A percentile compares a stretch with the other conserved stretches of the same genome.
These are phyloP conservation scores for Epichloe hybrida DNA, from an alignment of 2,329 filamentous ascomycete genomes.

Conservation along the genomic window DNA sequence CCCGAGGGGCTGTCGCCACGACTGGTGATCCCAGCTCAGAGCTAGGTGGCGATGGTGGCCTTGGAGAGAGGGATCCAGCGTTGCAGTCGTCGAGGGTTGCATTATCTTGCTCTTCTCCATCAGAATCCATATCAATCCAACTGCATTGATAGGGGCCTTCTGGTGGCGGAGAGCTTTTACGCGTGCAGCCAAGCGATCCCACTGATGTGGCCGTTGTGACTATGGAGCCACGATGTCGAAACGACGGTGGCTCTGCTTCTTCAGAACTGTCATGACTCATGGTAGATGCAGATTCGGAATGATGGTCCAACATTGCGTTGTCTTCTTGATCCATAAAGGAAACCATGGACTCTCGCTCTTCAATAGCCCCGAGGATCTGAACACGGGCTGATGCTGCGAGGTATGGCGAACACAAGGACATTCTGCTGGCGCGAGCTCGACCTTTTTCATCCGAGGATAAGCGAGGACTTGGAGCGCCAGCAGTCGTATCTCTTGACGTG, in stretches of 20 bases:
- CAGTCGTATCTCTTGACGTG: slow-evolving; percentile 36
- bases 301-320: slow-evolving; percentile 10
- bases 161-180: slow-evolving; percentile 9
- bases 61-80: slow-evolving; percentile 13
- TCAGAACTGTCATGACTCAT: slow-evolving; percentile 18
- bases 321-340: slow-evolving; percentile 19
- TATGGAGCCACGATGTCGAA: slow-evolving; percentile 21
- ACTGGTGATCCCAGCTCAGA: slow-evolving; percentile 5
- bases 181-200: slow-evolving; percentile 15
- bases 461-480: slow-evolving; percentile 29
- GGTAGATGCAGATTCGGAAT: slow-evolving; percentile 21
- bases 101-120: slow-evolving; percentile 15
- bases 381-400: slow-evolving; percentile 17
- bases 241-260: slow-evolving; percentile 19
- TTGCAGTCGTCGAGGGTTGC: slow-evolving; percentile 3
- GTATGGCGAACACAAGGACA: slow-evolving; percentile 13
- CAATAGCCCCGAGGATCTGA: slow-evolving; percentile 20
- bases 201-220: slow-evolving; percentile 24
- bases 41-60: slow-evolving; percentile 17
- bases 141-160: slow-evolving; percentile 16
- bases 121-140: slow-evolving; percentile 26
- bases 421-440: slow-evolving; percentile 6
- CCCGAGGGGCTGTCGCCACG: background rate
- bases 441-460: slow-evolving; percentile 19
- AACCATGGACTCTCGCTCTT: slow-evolving; percentile 22